Base-by-base conservation (phyloP, 2,329 filamentous ascomycete species). In the Lasiodiplodia hormozganensis region DNA sequence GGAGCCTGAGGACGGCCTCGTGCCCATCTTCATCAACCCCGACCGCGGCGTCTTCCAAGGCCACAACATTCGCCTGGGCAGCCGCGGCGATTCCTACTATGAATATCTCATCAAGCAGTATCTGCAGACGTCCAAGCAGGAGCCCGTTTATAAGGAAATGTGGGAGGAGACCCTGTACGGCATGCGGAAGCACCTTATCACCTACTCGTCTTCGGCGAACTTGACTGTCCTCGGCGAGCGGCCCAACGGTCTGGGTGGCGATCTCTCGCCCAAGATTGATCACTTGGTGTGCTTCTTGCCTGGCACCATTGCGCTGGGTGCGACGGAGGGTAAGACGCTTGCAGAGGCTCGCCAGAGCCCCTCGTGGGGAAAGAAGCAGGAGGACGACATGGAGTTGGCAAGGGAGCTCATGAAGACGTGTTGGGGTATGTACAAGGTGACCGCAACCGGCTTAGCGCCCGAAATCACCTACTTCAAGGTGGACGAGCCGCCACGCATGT, bases 61-160 rank as follows among this genome's bases (percentile, higher is more conserved):
- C 23, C 82, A 89, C 23, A 97, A 97, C 76, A 95, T 99, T 75
- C 92, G 96, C 21, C 86, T 98, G 25, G 96, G 96, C 49, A 97
- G 93, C 78, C 89, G 96, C 70, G 96, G 96, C 56, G 96, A 99
- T 82, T 97, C 94, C 58, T 99, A 98, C 82, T 99, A 99, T 81
- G 93, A 99, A 82, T 99, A 99, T 79, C 88, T 99, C 62, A 96
- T 98, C 84, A 99, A 99, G 83, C 96, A 99, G 79, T 98, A 97
- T 77, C 85, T 97, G 23, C 96, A 99, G 80, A 99, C 96, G 14
- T 92, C 92, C 68, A 89, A 92, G 77, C 86, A 94, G 75, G 95
- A 99, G 78, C 85, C 89, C 0, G 82, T 98, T 18, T 99, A 99
- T 80, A 85, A 90, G 72, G 92, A 96, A 16, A 92, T 99, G 89